These are phyloP conservation scores for Ophiostoma novo-ulmi DNA, from an alignment of 2,329 filamentous ascomycete genomes.

Conservation along the genomic window DNA sequence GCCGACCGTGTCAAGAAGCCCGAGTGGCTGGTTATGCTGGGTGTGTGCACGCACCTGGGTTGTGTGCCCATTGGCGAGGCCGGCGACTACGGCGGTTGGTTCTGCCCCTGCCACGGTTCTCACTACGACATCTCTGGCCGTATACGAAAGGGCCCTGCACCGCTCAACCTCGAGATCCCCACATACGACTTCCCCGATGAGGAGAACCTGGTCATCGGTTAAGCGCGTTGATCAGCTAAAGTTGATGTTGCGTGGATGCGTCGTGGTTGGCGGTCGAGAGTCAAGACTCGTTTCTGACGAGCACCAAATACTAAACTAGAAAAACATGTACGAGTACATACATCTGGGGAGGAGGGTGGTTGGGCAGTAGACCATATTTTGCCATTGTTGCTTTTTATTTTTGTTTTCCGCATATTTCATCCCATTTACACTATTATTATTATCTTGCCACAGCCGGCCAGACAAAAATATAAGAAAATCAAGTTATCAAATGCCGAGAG, in stretches of 20 bases:
- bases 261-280: not conserved
- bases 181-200: slow-evolving; percentile 90
- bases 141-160: slow-evolving; percentile 94
- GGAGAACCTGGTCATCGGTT: slow-evolving; percentile 86
- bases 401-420: slow-evolving; percentile 8
- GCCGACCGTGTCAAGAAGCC: slow-evolving; percentile 94
- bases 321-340: slow-evolving; percentile 12
- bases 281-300: not conserved
- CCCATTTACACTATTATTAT: slow-evolving; percentile 12
- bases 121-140: slow-evolving; percentile 99
- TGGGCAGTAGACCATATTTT: slow-evolving; percentile 9
- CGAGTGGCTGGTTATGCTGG: slow-evolving; percentile 98
- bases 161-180: slow-evolving; percentile 95
- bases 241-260: not conserved
- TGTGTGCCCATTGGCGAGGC: slow-evolving; percentile 99
- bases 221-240: slow-evolving; percentile 38
- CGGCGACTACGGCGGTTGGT: slow-evolving; percentile 97
- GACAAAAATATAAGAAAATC: slow-evolving; percentile 7
- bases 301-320: not conserved
- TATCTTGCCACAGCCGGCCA: slow-evolving; percentile 8
- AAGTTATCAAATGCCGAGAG: not conserved
- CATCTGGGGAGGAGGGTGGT: not conserved
- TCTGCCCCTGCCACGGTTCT: slow-evolving; percentile 99
- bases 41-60: slow-evolving; percentile 98
- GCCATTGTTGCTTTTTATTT: slow-evolving; percentile 1